Evolutionary conservation across 139 green algal genomes (phyloP), one percentile per base, ranked within the genome.

Genomic region (Trebouxia sp.): DNA sequence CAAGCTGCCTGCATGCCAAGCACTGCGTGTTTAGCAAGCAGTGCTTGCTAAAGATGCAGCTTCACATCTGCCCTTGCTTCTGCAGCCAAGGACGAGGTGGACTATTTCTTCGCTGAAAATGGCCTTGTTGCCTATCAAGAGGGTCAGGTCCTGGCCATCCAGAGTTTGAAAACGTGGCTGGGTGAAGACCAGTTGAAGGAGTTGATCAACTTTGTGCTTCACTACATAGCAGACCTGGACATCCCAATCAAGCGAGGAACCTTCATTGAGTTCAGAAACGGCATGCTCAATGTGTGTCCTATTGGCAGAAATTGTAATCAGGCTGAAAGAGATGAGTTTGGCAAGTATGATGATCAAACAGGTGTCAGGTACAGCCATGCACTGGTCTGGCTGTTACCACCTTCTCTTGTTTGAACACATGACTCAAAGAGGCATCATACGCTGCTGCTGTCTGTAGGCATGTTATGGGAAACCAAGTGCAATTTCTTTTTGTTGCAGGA

Each of bases 171-270:
- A 76, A 84, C 83, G 37, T 75, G 84, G 74, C 72, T 94, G 6
- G 90, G 90, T n/a, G 89, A 94, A 79, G 86, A 85, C 37, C 90
- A 89, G 37, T 78, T 94, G 38, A 89, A 86, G 45, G 47, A 76
- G 38, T 39, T 87, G 35, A 79, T 87, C 74, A 87, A 84, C 74
- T 87, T 82, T n/a, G 28, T 82, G 3, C 72, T 85, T 66, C 83
- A 96, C 98, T 90, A 97, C 89, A 92, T 98, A 65, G 92, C 96
- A 30, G 94, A 99, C 83, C 90, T 99, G 45, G 94, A 99, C 86
- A 98, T 99, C 83, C 97, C 97, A 20, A 90, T 98, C 85, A 99
- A 99, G 87, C 88, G 94, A 37, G 97, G 97, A 80, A 99, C 97
- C 0, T 99, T 99, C 77, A 93, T 99, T 6, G 97, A 99, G 90